These are phyloP conservation scores for Nicotiana tomentosiformis DNA, from an alignment of 257 asterid genomes.

Conservation along the genomic window DNA sequence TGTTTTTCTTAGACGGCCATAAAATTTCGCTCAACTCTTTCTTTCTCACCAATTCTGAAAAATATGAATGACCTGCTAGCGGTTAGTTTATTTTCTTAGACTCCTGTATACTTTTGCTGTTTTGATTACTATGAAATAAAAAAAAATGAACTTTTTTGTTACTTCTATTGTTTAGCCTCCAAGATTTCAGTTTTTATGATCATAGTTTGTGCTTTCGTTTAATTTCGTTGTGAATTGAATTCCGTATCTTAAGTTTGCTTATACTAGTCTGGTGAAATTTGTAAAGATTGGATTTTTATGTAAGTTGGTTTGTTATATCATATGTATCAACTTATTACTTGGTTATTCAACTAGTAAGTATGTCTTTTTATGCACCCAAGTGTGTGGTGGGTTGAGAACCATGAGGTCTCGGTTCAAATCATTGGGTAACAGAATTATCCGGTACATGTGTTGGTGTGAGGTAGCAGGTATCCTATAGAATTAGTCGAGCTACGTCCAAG, in stretches of 20 bases:
- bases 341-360: neutral
- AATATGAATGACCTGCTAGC: conserved; percentile 65
- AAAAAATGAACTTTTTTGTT: neutral
- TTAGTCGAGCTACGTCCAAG: too few relatives aligned
- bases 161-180: neutral
- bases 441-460: too few relatives aligned
- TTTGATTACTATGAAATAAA: neutral
- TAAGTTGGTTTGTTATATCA: neutral
- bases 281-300: neutral
- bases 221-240: neutral
- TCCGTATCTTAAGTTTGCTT: neutral
- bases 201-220: neutral
- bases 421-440: too few relatives aligned
- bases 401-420: too few relatives aligned
- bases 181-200: neutral
- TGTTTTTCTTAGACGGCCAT: neutral
- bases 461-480: too few relatives aligned
- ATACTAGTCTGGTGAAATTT: neutral
- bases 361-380: neutral
- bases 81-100: conserved; percentile 29
- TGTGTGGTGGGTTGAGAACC: too few relatives aligned
- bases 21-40: neutral
- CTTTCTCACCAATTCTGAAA: conserved; percentile 4
- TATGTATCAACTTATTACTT: neutral
- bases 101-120: neutral